Percentiles rank a stretch among this genome's conserved stretches.
phyloP scores from a whole-genome alignment of 179 eudicot species.

The Dionaea muscipula region DNA sequence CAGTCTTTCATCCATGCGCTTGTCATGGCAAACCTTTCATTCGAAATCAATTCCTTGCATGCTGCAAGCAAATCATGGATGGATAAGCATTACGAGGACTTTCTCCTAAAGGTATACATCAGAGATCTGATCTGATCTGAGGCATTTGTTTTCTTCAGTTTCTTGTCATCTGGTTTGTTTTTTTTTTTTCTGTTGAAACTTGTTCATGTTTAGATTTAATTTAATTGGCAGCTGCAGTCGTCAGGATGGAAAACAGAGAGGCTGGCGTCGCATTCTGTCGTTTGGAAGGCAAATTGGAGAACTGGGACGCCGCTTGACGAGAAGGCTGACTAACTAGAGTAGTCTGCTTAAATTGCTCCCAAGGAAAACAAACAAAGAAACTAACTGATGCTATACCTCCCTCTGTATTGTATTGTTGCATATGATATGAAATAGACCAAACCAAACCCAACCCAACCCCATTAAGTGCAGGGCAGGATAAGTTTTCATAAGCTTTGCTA shows the following conservation, averaged over 20 bases:
- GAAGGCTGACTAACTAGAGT: conserved; percentile 28
- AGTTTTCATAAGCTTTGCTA: too few relatives aligned
- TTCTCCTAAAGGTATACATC: conserved; percentile 42
- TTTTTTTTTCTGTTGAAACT: neutral
- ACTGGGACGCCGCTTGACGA: conserved; percentile 17
- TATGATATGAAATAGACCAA: too few relatives aligned
- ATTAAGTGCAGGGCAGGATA: too few relatives aligned
- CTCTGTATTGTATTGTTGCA: too few relatives aligned
- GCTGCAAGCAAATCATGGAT: conserved; percentile 68
- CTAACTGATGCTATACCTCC: neutral
- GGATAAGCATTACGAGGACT: conserved; percentile 52
- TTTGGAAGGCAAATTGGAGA: conserved; percentile 82
- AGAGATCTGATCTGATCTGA: too few relatives aligned
- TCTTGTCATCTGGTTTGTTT: too few relatives aligned
- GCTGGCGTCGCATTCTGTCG: conserved; percentile 55
- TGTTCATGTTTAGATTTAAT: too few relatives aligned
- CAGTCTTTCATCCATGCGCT: conserved; percentile 83
- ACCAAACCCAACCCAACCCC: too few relatives aligned
- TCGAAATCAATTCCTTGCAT: conserved; percentile 29
- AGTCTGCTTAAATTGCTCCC: neutral
- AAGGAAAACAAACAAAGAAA: neutral
- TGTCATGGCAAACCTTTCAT: conserved; percentile 49
- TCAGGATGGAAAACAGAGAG: conserved; percentile 82
- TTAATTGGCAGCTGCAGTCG: conserved; percentile 60
- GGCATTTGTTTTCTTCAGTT: too few relatives aligned